phyloP scores from a whole-genome alignment of 2,329 filamentous ascomycete genomes.

The Monosporascus sp. region DNA sequence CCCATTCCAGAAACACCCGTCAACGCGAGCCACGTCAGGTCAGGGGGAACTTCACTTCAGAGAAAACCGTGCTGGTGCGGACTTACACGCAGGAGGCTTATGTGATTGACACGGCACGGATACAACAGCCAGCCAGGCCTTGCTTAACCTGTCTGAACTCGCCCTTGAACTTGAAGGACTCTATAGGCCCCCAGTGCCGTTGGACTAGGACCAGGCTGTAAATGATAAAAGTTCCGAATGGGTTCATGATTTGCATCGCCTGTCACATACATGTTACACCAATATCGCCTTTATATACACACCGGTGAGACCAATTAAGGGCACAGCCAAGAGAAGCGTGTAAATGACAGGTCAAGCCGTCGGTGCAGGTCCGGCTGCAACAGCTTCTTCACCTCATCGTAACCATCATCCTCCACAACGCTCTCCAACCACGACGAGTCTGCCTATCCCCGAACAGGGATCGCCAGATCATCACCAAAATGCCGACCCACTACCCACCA shows the following conservation, averaged over 20 bases:
- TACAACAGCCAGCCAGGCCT: background rate
- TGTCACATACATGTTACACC: background rate
- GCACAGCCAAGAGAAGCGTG: conserved; percentile 2
- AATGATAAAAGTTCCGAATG: background rate
- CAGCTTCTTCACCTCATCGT: conserved; percentile 12
- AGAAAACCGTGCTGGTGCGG: too few species aligned
- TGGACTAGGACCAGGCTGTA: background rate
- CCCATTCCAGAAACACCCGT: background rate
- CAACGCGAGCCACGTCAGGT: background rate
- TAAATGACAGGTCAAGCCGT: conserved; percentile 23
- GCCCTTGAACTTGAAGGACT: background rate
- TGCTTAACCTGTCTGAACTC: background rate
- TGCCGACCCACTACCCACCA: conserved; percentile 18
- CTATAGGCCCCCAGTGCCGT: background rate
- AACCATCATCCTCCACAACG: background rate
- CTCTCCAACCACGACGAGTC: conserved; percentile 7
- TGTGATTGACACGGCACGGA: too few species aligned
- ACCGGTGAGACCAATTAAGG: background rate
- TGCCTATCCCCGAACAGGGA: conserved; percentile 19
- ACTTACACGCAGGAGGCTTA: too few species aligned
- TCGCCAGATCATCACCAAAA: conserved; percentile 20
- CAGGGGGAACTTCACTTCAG: too few species aligned
- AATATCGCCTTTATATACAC: background rate
- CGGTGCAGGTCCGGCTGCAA: conserved; percentile 15
- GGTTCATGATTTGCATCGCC: background rate